Base-by-base conservation (phyloP, 352 stramenopile species). In the Phytophthora hibernalis region DNA sequence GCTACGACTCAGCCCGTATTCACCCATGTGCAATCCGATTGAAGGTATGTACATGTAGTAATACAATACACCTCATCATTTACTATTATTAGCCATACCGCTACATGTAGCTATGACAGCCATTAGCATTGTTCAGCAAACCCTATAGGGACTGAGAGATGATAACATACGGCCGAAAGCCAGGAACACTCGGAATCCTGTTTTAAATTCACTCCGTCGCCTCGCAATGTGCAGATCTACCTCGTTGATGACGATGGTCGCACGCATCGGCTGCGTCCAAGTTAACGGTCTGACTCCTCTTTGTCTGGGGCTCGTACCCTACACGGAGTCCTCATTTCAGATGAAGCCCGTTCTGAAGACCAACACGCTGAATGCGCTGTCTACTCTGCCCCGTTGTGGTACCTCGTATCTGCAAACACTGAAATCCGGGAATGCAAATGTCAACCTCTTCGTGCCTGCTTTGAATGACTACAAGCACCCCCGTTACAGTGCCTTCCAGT, bases 361-460 rank as follows among this genome's bases (percentile, higher is more conserved):
- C 44, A 66, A 44, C 26, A 70, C 26, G 72, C 72, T 15, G 61
- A 83, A 21, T 83, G 76, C 24, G 76, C 72, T 5, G 47, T 79
- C 6, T 75, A 79, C 56, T 56, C 31, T 11, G 61, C 72, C 4
- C 76, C 73, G 16, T 50, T 82, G 43, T 82, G 76, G 53, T 72
- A 84, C 40, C 28, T 62, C 12, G 60, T n/a, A 61, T 82, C 20
- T 81, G 70, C 30, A 65, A 9, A 43, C 50, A 2, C 38, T 62
- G 2, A 30, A 57, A 12, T 31, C 22, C 1, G 43, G 57, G 3
- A 49, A 70, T 16, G 44, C 42, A 1, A 79, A 57, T 1, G 54
- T 86, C 6, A 58, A 75, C n/a, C 65, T 83, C 12, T 85, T 85
- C 33, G 65, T 83, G 3, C 51, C 48, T 16, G 75, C 74, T 28